Conservation (phyloP, 352 stramenopile genomes). For the Pythium myriotylum region DNA sequence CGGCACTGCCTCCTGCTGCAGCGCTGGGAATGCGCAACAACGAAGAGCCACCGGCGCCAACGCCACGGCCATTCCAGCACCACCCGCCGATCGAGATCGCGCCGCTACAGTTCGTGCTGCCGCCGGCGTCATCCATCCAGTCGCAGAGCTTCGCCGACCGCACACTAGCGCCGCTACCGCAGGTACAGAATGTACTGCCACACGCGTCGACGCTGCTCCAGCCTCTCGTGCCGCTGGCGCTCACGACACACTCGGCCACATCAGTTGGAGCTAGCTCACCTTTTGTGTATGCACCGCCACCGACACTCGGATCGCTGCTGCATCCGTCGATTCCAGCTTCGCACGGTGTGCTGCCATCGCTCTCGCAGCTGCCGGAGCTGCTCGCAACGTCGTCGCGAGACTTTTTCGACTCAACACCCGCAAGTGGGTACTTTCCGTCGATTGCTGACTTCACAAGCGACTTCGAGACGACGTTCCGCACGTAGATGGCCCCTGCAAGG, state of each 20-base stretch:
- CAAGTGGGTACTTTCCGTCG: constrained; percentile 51
- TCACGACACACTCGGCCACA: too few species aligned
- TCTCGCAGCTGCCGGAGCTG: constrained; percentile 67
- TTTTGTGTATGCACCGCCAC: constrained; percentile 9
- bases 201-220: constrained; percentile 30
- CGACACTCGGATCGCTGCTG: constrained; percentile 12
- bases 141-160: constrained; percentile 27
- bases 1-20: constrained; percentile 5
- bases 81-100: constrained; percentile 28
- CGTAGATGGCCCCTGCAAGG: too few species aligned
- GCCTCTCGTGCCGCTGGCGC: too few species aligned
- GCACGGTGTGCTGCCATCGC: constrained; percentile 41
- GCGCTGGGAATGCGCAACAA: constrained; percentile 14
- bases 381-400: constrained; percentile 46
- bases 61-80: too few species aligned
- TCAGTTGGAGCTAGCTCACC: too few species aligned
- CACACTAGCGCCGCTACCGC: constrained; percentile 23
- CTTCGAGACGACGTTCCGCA: constrained; percentile 47
- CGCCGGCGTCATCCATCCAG: constrained; percentile 43
- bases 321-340: constrained; percentile 40
- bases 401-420: constrained; percentile 49
- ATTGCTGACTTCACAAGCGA: constrained; percentile 52
- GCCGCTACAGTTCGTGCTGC: constrained; percentile 36
- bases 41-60: constrained; percentile 6
- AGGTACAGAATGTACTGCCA: constrained; percentile 30